These are phyloP conservation scores for Zizania palustris DNA, from an alignment of 202 grass and related monocot species.

Conservation along the genomic window DNA sequence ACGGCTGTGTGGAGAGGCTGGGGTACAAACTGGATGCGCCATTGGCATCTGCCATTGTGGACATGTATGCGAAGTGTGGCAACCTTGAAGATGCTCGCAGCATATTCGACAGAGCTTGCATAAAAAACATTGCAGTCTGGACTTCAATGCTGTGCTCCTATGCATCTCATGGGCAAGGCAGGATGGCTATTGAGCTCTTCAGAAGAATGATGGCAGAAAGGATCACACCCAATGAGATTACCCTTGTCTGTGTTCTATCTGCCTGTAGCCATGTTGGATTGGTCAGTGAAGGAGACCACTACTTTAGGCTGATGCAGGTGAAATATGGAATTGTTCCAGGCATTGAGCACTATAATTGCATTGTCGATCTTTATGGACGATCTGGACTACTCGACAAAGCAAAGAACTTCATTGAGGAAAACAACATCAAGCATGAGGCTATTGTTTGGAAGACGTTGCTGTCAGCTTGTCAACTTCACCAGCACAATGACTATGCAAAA, in stretches of 20 bases:
- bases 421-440: constrained; percentile 53
- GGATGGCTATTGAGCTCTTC: constrained; percentile 53
- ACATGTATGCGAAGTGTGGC: constrained; percentile 79
- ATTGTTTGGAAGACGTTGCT: constrained; percentile 67
- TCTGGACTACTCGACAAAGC: constrained; percentile 56
- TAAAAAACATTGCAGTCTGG: constrained; percentile 57
- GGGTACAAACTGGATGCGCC: constrained; percentile 46
- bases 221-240: constrained; percentile 67
- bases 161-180: constrained; percentile 53
- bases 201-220: constrained; percentile 55
- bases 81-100: constrained; percentile 56
- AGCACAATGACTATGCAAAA: constrained; percentile 52
- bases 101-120: constrained; percentile 39
- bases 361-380: constrained; percentile 76
- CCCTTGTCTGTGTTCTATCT: constrained; percentile 55
- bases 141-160: constrained; percentile 70
- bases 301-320: constrained; percentile 65
- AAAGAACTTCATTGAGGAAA: constrained; percentile 56
- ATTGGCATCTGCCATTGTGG: constrained; percentile 55
- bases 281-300: constrained; percentile 48
- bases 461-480: constrained; percentile 64
- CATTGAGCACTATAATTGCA: constrained; percentile 68
- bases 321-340: constrained; percentile 57
- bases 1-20: constrained; percentile 55
- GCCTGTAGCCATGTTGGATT: constrained; percentile 67